A percentile compares a stretch with the other conserved stretches of the same genome.
phyloP scores from a whole-genome alignment of 768 basidiomycete species.

The Suillus tomentosus region DNA sequence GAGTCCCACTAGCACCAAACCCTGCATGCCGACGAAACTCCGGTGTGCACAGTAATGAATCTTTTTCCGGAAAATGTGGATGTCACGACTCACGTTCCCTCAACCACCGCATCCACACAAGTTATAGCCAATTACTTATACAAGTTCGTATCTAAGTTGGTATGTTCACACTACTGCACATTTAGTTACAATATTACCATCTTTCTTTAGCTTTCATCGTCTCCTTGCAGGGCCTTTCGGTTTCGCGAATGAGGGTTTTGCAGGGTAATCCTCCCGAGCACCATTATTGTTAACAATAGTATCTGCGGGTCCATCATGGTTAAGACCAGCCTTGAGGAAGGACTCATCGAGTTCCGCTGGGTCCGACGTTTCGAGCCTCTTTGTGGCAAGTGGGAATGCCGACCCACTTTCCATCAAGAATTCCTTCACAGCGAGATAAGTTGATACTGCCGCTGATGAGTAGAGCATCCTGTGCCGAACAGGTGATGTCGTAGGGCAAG shows the following conservation, averaged over 20 bases:
- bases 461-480: constrained; percentile 90
- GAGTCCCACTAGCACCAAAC: constrained; percentile 1
- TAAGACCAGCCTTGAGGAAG: constrained; percentile 62
- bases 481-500: constrained; percentile 79
- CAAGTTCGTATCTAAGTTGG: background rate
- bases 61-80: background rate
- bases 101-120: background rate
- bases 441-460: constrained; percentile 63
- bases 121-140: background rate
- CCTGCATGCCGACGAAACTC: background rate
- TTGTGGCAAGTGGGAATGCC: constrained; percentile 44
- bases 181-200: background rate
- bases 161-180: background rate
- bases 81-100: background rate
- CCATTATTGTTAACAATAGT: constrained; percentile 16
- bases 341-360: constrained; percentile 69
- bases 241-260: constrained; percentile 59
- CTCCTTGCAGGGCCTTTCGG: constrained; percentile 70
- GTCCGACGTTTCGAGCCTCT: constrained; percentile 84
- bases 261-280: constrained; percentile 18
- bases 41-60: background rate
- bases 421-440: constrained; percentile 58
- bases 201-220: constrained; percentile 29
- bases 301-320: constrained; percentile 24
- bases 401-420: constrained; percentile 47